phyloP scores from a whole-genome alignment of 2,329 filamentous ascomycete genomes.

The Boeremia exigua region DNA sequence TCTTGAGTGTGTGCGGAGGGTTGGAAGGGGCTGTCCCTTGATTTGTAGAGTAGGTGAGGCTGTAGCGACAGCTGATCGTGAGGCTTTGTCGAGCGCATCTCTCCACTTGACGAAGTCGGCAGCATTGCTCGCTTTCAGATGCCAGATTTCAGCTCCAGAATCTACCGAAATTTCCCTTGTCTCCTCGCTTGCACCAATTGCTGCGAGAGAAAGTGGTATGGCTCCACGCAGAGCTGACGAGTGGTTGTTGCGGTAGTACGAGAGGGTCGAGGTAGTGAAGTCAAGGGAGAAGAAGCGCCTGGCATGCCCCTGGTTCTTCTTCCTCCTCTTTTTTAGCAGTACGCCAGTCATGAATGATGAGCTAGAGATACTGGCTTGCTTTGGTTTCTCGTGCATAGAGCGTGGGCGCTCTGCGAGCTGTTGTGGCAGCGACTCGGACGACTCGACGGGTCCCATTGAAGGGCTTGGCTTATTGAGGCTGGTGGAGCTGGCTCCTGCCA shows the following conservation, averaged over 20 bases:
- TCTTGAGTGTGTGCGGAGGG: slow-evolving; percentile 27
- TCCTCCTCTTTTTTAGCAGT: slow-evolving; percentile 86
- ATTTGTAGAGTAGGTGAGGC: slow-evolving; percentile 40
- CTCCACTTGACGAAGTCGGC: slow-evolving; percentile 91
- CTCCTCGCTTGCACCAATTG: slow-evolving; percentile 86
- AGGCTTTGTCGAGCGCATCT: slow-evolving; percentile 81
- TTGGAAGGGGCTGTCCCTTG: slow-evolving; percentile 31
- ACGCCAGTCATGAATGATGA: slow-evolving; percentile 79
- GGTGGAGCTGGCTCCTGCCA: slow-evolving; percentile 55
- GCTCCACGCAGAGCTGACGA: slow-evolving; percentile 91
- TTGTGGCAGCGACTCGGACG: slow-evolving; percentile 57
- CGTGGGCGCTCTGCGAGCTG: slow-evolving; percentile 49
- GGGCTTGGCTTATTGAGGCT: slow-evolving; percentile 51
- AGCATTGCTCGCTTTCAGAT: slow-evolving; percentile 80
- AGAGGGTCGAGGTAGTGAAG: slow-evolving; percentile 90
- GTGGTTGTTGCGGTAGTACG: slow-evolving; percentile 94
- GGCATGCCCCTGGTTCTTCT: slow-evolving; percentile 92
- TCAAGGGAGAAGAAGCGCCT: slow-evolving; percentile 95
- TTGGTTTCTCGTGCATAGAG: slow-evolving; percentile 40
- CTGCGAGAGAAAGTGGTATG: slow-evolving; percentile 88
- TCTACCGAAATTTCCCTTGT: slow-evolving; percentile 94
- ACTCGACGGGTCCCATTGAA: slow-evolving; percentile 53
- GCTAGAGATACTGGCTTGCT: slow-evolving; percentile 27
- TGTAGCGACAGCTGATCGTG: slow-evolving; percentile 56
- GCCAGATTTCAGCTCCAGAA: slow-evolving; percentile 96